Base-by-base conservation (phyloP, 2,329 filamentous ascomycete genomes). In the Aspergillus phoenicis region DNA sequence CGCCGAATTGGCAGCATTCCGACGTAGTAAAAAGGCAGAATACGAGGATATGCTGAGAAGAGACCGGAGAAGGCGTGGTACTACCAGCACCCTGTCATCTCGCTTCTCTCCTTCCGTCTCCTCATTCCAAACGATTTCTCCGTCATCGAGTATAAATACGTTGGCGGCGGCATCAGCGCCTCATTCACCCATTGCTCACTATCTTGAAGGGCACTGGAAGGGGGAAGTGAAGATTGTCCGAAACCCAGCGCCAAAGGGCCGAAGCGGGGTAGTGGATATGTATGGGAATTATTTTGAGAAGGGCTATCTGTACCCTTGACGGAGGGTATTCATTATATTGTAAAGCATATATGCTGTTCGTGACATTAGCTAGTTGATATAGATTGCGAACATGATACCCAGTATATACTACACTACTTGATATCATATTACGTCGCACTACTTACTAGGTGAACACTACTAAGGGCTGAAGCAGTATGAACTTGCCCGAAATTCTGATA, bases 161-260 rank as follows among this genome's bases (percentile, higher is more conserved):
- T 22, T 53, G 36, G 51, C 62, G 7, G 52, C 64, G 15, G 45
- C 55, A 24, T 61, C 67, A 20, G 59, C 65, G 20, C 63, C 67
- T 33, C 74, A 64, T 20, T 52, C 66, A 39, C 62, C 71, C 7
- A 67, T 78, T 53, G 68, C 74, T 3, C 69, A 73, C n/a, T 77
- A 75, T 63, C 79, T 86, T 0, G 83, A 85, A 59, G 85, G 85
- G 0, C 80, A 85, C 64, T 88, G 86, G 86, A 80, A 82, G 30
- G 86, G 86, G 5, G 78, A 85, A 36, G 80, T 88, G 24, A 84
- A 83, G 57, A 79, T 88, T 30, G 75, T 87, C n/a, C 75, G 84
- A 38, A 79, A 80, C 64, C 66, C 76, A 15, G 70, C 72, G 11
- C 72, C 72, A 0, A 73, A 77, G 57, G 68, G 71, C 10, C 74